Percentiles rank a stretch among this genome's conserved stretches.
phyloP scores from a whole-genome alignment of 2,329 filamentous ascomycete genomes.

The Aspergillus fumigatus region DNA sequence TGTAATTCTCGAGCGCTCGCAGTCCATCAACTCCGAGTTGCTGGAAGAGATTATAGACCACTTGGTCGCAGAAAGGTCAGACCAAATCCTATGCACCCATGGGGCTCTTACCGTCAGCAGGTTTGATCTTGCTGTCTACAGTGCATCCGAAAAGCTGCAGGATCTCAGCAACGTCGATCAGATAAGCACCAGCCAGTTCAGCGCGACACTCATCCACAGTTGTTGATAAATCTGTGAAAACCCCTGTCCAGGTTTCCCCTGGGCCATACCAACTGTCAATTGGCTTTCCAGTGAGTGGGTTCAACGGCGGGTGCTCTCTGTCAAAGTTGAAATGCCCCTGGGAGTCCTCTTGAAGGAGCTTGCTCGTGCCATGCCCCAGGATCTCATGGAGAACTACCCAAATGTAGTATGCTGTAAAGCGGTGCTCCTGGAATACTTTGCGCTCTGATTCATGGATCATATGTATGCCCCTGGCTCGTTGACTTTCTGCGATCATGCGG shows the following conservation, averaged over 20 bases:
- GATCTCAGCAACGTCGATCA: conserved; percentile 43
- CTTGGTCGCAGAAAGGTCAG: conserved; percentile 31
- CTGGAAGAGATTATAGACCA: conserved; percentile 41
- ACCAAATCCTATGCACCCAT: neutral
- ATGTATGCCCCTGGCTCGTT: conserved; percentile 9
- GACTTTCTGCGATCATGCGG: conserved; percentile 30
- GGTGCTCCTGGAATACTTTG: conserved; percentile 5
- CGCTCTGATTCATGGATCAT: conserved; percentile 9
- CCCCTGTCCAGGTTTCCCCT: conserved; percentile 60
- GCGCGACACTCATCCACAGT: conserved; percentile 57
- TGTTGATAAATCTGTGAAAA: conserved; percentile 56
- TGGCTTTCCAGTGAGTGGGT: conserved; percentile 51
- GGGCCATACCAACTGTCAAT: conserved; percentile 53
- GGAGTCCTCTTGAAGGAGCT: conserved; percentile 53
- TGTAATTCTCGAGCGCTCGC: conserved; percentile 37
- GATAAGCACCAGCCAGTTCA: conserved; percentile 41
- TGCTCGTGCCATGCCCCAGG: conserved; percentile 61
- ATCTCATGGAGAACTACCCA: conserved; percentile 47
- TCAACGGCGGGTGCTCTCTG: conserved; percentile 51
- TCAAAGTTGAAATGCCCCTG: conserved; percentile 48
- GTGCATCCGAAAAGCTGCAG: conserved; percentile 37
- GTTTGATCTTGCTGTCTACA: neutral
- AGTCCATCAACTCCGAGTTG: conserved; percentile 42
- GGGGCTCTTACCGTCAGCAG: conserved; percentile 9
- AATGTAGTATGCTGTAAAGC: conserved; percentile 27